Conservation (phyloP, 129 eudicot genomes). For the Solidago caesia region DNA sequence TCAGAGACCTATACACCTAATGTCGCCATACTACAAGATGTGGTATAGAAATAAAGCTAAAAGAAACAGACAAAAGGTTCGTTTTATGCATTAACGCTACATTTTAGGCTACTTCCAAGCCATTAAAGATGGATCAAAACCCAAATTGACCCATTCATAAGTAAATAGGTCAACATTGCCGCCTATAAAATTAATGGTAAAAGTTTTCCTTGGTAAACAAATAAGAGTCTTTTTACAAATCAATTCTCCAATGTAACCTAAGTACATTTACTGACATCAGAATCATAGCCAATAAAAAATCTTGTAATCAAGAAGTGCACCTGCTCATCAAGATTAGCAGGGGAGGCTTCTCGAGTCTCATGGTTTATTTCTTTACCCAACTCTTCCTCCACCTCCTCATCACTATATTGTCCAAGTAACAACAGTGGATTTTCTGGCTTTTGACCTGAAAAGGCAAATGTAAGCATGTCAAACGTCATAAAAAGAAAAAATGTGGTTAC, state of each 20-base stretch:
- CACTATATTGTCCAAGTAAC: constrained; percentile 92
- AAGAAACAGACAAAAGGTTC: too few species aligned
- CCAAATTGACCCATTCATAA: not conserved
- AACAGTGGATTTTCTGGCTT: constrained; percentile 66
- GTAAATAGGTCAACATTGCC: not conserved
- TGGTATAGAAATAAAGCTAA: too few species aligned
- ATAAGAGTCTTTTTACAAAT: not conserved
- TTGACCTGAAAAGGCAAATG: constrained; percentile 58
- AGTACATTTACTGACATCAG: not conserved
- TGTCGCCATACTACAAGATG: too few species aligned
- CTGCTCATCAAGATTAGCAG: constrained; percentile 45
- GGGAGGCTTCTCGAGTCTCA: constrained; percentile 31
- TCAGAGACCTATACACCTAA: too few species aligned
- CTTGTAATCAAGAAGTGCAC: constrained; percentile 34
- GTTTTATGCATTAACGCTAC: not conserved
- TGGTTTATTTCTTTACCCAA: constrained; percentile 35
- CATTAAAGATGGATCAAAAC: not conserved
- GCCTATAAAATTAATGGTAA: constrained; percentile 2
- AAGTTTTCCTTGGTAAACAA: constrained; percentile 15
- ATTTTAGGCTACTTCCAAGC: not conserved
- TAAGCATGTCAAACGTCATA: constrained; percentile 35
- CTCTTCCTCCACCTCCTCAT: constrained; percentile 82
- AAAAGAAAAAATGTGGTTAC: constrained; percentile 20
- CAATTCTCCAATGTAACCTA: not conserved
- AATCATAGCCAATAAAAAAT: not conserved